Evolutionary conservation across 768 basidiomycete genomes (phyloP).

Genomic region (Macrolepiota albuminosa): DNA sequence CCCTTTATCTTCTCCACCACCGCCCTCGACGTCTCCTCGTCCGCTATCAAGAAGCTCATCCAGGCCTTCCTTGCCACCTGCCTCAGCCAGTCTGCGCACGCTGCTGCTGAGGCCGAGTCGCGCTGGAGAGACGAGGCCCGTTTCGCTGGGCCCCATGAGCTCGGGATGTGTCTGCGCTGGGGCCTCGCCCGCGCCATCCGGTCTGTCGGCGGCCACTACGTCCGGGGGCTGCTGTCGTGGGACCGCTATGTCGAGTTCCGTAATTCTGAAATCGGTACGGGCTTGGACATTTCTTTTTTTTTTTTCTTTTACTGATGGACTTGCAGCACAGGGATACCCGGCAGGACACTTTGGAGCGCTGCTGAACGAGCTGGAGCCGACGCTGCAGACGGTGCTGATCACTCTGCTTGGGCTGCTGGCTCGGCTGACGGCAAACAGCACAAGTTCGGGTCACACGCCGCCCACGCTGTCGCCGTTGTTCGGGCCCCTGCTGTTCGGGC

Average conservation of each 20-base stretch:
- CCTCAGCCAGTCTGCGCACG: slow-evolving; percentile 23
- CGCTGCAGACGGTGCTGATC: slow-evolving; percentile 55
- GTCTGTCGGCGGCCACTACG: slow-evolving; percentile 61
- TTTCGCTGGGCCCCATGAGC: slow-evolving; percentile 82
- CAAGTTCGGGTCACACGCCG: slow-evolving; percentile 85
- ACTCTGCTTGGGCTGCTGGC: slow-evolving; percentile 78
- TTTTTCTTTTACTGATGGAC: neutral
- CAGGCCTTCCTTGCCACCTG: slow-evolving; percentile 75
- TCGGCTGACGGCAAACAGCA: slow-evolving; percentile 78
- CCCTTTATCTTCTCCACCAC: slow-evolving; percentile 89
- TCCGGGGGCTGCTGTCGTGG: slow-evolving; percentile 84
- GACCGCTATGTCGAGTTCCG: slow-evolving; percentile 81
- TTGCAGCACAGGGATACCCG: slow-evolving; percentile 59
- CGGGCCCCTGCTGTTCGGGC: slow-evolving; percentile 85
- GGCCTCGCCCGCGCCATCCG: slow-evolving; percentile 77
- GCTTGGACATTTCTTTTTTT: slow-evolving; percentile 3
- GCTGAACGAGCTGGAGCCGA: slow-evolving; percentile 46
- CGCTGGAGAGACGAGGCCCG: slow-evolving; percentile 77
- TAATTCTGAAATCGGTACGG: slow-evolving; percentile 74
- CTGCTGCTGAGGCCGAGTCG: slow-evolving; percentile 38
- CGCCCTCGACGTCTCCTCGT: slow-evolving; percentile 77
- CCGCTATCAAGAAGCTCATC: slow-evolving; percentile 74
- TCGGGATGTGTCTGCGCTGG: slow-evolving; percentile 94
- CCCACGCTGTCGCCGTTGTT: slow-evolving; percentile 87
- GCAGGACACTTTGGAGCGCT: slow-evolving; percentile 70